Base-by-base conservation (phyloP, 2,329 filamentous ascomycete genomes). In the Orbilia javanica region DNA sequence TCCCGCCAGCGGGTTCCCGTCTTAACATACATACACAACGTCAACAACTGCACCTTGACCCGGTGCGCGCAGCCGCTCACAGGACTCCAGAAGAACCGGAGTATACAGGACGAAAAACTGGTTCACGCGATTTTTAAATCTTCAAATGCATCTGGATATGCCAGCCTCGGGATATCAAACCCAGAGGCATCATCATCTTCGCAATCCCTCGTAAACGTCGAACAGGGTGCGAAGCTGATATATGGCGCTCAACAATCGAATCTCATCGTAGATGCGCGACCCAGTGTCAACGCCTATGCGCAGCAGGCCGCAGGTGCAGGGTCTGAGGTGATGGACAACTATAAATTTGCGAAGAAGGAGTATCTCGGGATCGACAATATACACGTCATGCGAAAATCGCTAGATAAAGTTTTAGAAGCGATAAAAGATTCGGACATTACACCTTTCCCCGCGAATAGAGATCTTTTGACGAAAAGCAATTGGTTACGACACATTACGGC, bases 341-440 rank as follows among this genome's bases (percentile, higher is more conserved):
- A 99, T 85, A 93, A 92, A 79, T 95, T 94, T 82, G 93, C 94
- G 15, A 91, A 91, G 75, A 97, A 97, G 84, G 91, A 92, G 31
- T 99, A 96, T 83, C 88, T 99, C 70, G 96, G 93, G 79, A 99
- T 99, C 82, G 95, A 96, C 84, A 99, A 99, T 83, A 98, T 99
- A 77, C 96, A 99, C 83, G 94, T 97, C 79, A 99, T 99, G 96
- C 89, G 96, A 72, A 92, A 92, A 79, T 98, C 95, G 1, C 87
- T 99, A 36, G 91, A 92, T 81, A 95, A 91, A 81, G 92, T 99
- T 20, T 87, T 97, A 66, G 94, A 97, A 79, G 92, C 93, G 2
- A 86, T 99, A 82, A 97, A 97, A 83, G 95, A 98, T 81, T 93
- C 94, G 1, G 96, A 99, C 83, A 88, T 97, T 29, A 92, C 93